Base-by-base conservation (phyloP, 1,284 basidiomycete species). In the Exobasidium cylindrosporum region DNA sequence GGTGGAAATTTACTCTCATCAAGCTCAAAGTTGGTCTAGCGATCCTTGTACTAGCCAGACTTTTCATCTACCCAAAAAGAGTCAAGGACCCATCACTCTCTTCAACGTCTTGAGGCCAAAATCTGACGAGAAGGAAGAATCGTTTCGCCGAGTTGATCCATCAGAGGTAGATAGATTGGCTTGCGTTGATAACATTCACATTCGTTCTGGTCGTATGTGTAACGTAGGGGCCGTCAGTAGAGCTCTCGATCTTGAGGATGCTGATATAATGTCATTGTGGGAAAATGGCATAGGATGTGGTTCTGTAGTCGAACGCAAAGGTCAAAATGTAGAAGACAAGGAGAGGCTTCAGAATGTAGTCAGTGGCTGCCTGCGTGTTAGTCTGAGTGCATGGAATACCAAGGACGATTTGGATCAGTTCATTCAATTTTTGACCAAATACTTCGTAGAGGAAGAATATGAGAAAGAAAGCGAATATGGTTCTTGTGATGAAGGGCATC, bases 181-280 rank as follows among this genome's bases (percentile, higher is more conserved):
- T 13, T 64, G 62, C 55, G 60, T 74, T 56, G 62, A 60, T 63
- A 68, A 72, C 47, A 68, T 74, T 46, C 72, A 74, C 32, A 54
- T 74, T 4, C 65, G 72, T n/a, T 65, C 64, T 56, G 72, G 72
- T 6, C 57, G 72, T 30, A 68, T 72, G 53, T 74, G 72, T 62
- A 74, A 74, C 32, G 64, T 66, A 13, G 72, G 72, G 10, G 72
- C 69, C 13, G 65, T 70, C 26, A 64, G 65, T 3, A 53, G 54
- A 5, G 63, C 66, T n/a, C 64, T 73, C 21, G 68, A 64, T 6
- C 43, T 63, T 2, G 56, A 61, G 0, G 53, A 55, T 1, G 63
- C 60, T 1, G 63, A 55, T n/a, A 54, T 73, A 26, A 60, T 63
- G 53, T 58, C 61, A 26, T 62, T 72, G 40, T 73, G 68, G 31